These are phyloP conservation scores for Metschnikowia picachoensis DNA, from an alignment of 805 yeast species.

Conservation along the genomic window DNA sequence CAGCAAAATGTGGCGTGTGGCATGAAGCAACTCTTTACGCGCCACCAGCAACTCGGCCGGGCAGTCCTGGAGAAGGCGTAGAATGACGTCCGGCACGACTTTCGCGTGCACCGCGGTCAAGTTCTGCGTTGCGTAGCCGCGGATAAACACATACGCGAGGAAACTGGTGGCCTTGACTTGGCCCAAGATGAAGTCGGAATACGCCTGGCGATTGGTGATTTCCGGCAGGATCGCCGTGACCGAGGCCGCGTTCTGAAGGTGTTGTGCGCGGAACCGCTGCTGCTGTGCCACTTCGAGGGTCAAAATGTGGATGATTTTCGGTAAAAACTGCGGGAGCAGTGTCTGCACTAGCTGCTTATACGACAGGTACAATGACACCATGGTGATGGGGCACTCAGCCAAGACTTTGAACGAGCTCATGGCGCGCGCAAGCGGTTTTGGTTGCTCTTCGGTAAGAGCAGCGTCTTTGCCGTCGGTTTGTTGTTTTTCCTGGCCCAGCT, in stretches of 20 bases:
- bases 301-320: constrained; percentile 72
- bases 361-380: constrained; percentile 87
- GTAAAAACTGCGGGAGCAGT: constrained; percentile 72
- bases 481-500: constrained; percentile 9
- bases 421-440: constrained; percentile 58
- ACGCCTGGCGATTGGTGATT: constrained; percentile 71
- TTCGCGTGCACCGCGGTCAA: constrained; percentile 40
- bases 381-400: constrained; percentile 95
- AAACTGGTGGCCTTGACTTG: constrained; percentile 97
- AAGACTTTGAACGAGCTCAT: constrained; percentile 84
- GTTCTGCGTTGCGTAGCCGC: constrained; percentile 72
- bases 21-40: constrained; percentile 87
- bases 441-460: constrained; percentile 26
- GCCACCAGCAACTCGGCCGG: constrained; percentile 91
- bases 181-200: constrained; percentile 83
- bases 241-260: constrained; percentile 53
- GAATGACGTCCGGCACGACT: constrained; percentile 80
- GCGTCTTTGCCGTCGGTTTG: constrained; percentile 10
- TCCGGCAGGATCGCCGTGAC: constrained; percentile 71
- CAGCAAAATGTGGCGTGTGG: constrained; percentile 89
- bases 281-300: constrained; percentile 82
- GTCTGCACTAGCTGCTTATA: constrained; percentile 72
- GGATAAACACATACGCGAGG: constrained; percentile 83
- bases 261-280: constrained; percentile 31
- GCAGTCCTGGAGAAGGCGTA: constrained; percentile 87